Evolutionary conservation across 2,329 filamentous ascomycete species (phyloP), one percentile per base, ranked within the genome.

Genomic region (Dactylonectria macrodidyma): DNA sequence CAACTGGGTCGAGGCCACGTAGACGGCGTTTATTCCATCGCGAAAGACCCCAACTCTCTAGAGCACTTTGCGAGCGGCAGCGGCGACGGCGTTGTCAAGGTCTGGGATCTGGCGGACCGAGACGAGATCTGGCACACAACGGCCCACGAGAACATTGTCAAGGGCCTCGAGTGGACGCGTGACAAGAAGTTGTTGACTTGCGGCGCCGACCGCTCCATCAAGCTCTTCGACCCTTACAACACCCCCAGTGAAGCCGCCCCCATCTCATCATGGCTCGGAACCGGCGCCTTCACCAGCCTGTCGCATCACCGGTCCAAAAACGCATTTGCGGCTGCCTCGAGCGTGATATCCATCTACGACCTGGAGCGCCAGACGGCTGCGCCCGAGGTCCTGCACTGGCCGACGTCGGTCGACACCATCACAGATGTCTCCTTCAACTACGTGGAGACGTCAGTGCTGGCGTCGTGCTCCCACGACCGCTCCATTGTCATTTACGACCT

Each of bases 61-160:
- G 88, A 94, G 74, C 86, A 91, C 65, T 89, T 95, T 74, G 94
- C 95, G 7, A 95, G 93, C 77, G 95, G 93, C 50, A 94, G 92
- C 73, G 95, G 95, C 71, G 96, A 99, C 81, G 95, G 96, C 71
- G 90, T 98, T 10, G 89, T 99, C 65, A 99, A 99, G 82, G 92
- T 96, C 38, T 97, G 95, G 95, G 92, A 97, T 61, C 70, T 96
- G 75, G 87, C 90, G 10, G 91, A 86, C 69, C 86, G 89, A 64
- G 90, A 92, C 33, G 92, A 96, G 78, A 87, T 92, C 55, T 95
- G 93, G 91, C 88, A 93, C 75, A 88, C 89, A 3, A 90, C 92
- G 70, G 95, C 95, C 26, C 97, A 99, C 79, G 93, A 97, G 75
- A 97, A 97, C 74, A 92, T 98, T 51, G 94, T 98, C 74, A 97